Evolutionary conservation across 306 rosid genomes (phyloP), one percentile per base, ranked within the genome.

Genomic region (Pueraria montana): DNA sequence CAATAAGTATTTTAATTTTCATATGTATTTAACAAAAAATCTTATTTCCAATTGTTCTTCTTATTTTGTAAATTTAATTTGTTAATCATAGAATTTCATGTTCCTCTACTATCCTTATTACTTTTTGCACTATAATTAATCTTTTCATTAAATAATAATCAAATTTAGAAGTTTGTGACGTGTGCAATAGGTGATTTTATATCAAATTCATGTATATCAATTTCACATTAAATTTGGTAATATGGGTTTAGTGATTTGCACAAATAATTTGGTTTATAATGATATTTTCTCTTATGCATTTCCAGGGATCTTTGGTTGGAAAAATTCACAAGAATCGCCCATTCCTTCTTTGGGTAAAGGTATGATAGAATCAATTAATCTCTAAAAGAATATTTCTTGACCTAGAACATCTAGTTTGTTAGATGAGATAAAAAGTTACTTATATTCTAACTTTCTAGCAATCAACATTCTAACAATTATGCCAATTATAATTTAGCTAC

Each of bases 261-360:
- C 5, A 20, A 6, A 56, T 56, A 0, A 58, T 64, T 64, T 50
- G 26, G 17, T 79, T 67, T 34, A 52, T 52, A 14, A 7, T 38
- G 27, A 21, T 49, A 30, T 63, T 65, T 84, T 62, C 12, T 72
- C 21, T 27, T 49, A 17, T 59, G n/a, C 24, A 38, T 84, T 4
- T 58, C 4, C 58, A 84, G 87, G 87, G 87, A 48, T 45, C 14
- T 8, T 3, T 84, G 72, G 36, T 9, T 20, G 30, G 63, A 56
- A 20, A 21, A 56, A 20, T 24, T 10, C 14, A 16, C 0, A 4
- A 20, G 0, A 24, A 17, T 14, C 13, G 24, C 3, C 0, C 11
- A 7, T 45, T 12, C 12, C 4, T 14, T 26, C 21, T 9, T 32
- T 79, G 3, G 58, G 84, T 65, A 74, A 74, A 75, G 73, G 87